Percentiles rank a stretch among this genome's conserved stretches.
phyloP scores from a whole-genome alignment of 2,329 filamentous ascomycete genomes.

The Aspergillus alliaceus region DNA sequence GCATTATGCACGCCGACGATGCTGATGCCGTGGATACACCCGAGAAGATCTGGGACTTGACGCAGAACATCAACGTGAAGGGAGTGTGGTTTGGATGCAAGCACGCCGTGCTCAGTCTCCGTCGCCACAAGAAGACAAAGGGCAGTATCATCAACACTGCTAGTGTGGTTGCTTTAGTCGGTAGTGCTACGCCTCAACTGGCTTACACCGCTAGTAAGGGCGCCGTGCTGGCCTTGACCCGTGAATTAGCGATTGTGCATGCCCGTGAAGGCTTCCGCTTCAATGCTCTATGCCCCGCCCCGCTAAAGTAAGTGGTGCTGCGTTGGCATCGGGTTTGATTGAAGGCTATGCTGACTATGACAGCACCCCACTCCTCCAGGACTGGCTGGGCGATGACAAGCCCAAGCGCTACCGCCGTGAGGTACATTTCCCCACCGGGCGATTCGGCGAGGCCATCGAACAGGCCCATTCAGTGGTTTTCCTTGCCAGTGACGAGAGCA shows the following conservation, averaged over 20 bases:
- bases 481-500: slow-evolving; percentile 81
- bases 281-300: slow-evolving; percentile 87
- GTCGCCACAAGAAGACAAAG: slow-evolving; percentile 74
- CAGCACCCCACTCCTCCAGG: slow-evolving; percentile 81
- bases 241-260: slow-evolving; percentile 89
- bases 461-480: slow-evolving; percentile 89
- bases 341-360: not conserved
- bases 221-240: slow-evolving; percentile 83
- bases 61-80: slow-evolving; percentile 94
- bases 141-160: slow-evolving; percentile 91
- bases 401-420: slow-evolving; percentile 79
- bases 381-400: slow-evolving; percentile 86
- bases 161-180: slow-evolving; percentile 82
- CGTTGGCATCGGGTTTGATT: not conserved
- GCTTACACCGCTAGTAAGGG: slow-evolving; percentile 95
- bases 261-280: slow-evolving; percentile 87
- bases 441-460: slow-evolving; percentile 89
- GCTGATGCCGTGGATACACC: slow-evolving; percentile 79
- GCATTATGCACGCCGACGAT: slow-evolving; percentile 89
- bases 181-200: slow-evolving; percentile 82
- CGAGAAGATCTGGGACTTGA: slow-evolving; percentile 91
- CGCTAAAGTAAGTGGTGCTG: slow-evolving; percentile 67
- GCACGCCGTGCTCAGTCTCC: slow-evolving; percentile 80
- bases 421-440: slow-evolving; percentile 83
- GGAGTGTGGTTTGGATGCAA: slow-evolving; percentile 97